phyloP scores from a whole-genome alignment of 129 eudicot species.

The sunflower (Helianthus annuus) region HanXRQr2.0-SUNRISE NC_035442.2:10010821-10011320 shows the following conservation, averaged over 20 bases:
- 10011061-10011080: conserved; percentile 70
- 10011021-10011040: conserved; percentile 59
- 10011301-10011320: no score
- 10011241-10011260: conserved; percentile 91
- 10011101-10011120: conserved; percentile 87
- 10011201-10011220: conserved; percentile 78
- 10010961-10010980: no score
- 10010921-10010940: no score
- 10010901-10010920: no score
- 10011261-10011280: conserved; percentile 90
- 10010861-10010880: no score
- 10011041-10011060: conserved; percentile 62
- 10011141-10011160: conserved; percentile 94
- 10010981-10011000: no score
- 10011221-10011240: conserved; percentile 94
- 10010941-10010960: no score
- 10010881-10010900: no score
- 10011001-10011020: no score
- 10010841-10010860: no score
- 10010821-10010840: no score
- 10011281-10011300: no score
- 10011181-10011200: conserved; percentile 84
- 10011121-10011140: conserved; percentile 83
- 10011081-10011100: conserved; percentile 81
- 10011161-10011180: conserved; percentile 83